Base-by-base conservation (phyloP, 257 asterid species). In the Cordia subcordata region DNA sequence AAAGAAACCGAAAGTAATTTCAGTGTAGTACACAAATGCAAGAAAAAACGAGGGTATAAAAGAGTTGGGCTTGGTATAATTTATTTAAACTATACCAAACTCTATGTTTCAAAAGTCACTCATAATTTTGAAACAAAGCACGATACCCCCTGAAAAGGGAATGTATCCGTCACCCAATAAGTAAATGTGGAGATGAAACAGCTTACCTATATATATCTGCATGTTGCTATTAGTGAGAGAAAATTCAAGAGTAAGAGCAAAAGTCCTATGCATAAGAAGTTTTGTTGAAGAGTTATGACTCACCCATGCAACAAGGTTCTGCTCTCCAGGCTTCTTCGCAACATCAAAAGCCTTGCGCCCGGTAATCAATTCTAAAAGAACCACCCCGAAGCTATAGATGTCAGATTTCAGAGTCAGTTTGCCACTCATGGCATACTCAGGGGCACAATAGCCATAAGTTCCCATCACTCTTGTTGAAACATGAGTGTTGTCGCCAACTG, bases 381-480 rank as follows among this genome's bases (percentile, higher is more conserved):
- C 93, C 0, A 90, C 96, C 2, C 97, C 97, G 0, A 90, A 87
- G 88, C 97, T 90, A 14, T 90, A 90, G 49, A 90, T 90, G 32
- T 90, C 97, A 0, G 97, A 90, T 70, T 87, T 86, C n/a, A 90
- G 73, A 50, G 96, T 90, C 63, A 90, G 51, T 68, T 81, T 90
- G 20, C 97, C 97, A 1, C 87, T 90, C 88, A 81, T 78, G 19
- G 94, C 94, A 23, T 90, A 90, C 62, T 90, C 97, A 0, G 97
- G 97, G 18, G 96, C 95, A 59, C 97, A 90, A 52, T 86, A 90
- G 32, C 97, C 97, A 11, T 82, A 84, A 40, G 97, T 90, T 21
- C 97, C 97, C 97, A 90, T 87, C 21, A 90, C 96, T 19, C 96
- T 82, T 0, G 97, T 90, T n/a, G 96, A 87, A 53, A 90, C 97